Evolutionary conservation across 257 asterid genomes (phyloP).

Genomic region (Nicotiana obtusifolia): DNA sequence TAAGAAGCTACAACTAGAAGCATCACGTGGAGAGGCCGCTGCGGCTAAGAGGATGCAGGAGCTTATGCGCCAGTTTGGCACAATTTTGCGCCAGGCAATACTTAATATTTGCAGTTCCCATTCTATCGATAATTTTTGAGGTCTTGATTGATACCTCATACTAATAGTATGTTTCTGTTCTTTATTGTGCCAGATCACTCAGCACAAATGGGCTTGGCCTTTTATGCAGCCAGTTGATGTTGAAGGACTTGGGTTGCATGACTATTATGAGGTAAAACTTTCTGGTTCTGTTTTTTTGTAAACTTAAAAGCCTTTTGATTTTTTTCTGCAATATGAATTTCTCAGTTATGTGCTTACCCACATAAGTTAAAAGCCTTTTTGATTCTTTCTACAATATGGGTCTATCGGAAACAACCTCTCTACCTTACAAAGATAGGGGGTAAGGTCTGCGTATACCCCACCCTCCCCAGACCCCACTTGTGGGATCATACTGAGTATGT

Average conservation of each 20-base stretch:
- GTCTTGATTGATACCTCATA: background rate
- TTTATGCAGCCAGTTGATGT: conserved; percentile 98
- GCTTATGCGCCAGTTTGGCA: conserved; percentile 93
- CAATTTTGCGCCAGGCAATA: conserved; percentile 77
- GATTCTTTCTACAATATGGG: background rate
- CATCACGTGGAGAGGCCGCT: conserved; percentile 84
- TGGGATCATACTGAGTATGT: too few species aligned
- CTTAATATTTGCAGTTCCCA: background rate
- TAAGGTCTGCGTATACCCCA: too few species aligned
- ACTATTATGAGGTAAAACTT: conserved; percentile 65
- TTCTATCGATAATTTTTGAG: background rate
- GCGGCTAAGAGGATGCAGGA: conserved; percentile 97
- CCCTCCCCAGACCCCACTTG: too few species aligned
- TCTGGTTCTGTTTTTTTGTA: background rate
- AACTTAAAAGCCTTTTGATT: background rate
- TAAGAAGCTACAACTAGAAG: conserved; percentile 83
- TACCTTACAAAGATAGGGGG: too few species aligned
- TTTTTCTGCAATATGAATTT: background rate
- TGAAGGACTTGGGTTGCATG: conserved; percentile 87
- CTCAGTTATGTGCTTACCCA: background rate
- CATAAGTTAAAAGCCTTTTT: background rate
- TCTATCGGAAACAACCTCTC: background rate
- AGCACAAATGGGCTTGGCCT: conserved; percentile 97
- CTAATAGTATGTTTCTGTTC: conserved; percentile 1
- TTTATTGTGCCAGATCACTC: conserved; percentile 62